Conservation (phyloP, 1,284 basidiomycete species). For the Ustilago sp. region DNA sequence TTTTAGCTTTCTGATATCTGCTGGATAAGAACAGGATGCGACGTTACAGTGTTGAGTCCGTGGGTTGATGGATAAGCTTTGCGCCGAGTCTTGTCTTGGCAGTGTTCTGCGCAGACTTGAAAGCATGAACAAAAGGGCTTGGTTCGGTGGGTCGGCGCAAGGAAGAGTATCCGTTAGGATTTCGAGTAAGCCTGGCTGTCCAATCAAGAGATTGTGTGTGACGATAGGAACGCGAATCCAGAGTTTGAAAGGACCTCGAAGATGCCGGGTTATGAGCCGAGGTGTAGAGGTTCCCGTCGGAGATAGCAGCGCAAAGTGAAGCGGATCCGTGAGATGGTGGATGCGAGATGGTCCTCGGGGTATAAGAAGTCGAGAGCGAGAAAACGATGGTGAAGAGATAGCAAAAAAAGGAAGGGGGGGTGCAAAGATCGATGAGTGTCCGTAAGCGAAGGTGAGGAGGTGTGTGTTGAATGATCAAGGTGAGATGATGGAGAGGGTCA, state of each 20-base stretch:
- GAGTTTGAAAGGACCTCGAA: neutral
- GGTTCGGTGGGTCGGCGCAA: conserved; percentile 2
- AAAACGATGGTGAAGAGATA: neutral
- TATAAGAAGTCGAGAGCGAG: neutral
- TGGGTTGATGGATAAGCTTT: neutral
- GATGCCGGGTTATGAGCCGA: neutral
- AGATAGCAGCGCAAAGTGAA: neutral
- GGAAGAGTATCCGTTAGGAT: neutral
- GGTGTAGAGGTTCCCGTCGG: neutral
- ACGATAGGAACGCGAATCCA: neutral
- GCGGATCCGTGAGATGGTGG: neutral
- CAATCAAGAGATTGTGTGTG: neutral
- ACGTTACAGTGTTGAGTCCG: neutral
- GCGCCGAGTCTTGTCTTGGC: conserved; percentile 1
- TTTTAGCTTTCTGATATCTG: neutral
- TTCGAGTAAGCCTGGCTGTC: neutral
- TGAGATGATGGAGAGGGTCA: neutral
- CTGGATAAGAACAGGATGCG: neutral
- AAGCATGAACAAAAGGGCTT: neutral
- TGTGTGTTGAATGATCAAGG: neutral
- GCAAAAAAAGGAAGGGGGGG: neutral
- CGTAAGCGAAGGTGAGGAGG: neutral
- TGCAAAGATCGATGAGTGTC: neutral
- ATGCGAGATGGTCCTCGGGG: neutral
- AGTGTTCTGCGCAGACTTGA: conserved; percentile 1